phyloP scores from a whole-genome alignment of 2,329 filamentous ascomycete species.

The Trichoderma guizhouense region DNA sequence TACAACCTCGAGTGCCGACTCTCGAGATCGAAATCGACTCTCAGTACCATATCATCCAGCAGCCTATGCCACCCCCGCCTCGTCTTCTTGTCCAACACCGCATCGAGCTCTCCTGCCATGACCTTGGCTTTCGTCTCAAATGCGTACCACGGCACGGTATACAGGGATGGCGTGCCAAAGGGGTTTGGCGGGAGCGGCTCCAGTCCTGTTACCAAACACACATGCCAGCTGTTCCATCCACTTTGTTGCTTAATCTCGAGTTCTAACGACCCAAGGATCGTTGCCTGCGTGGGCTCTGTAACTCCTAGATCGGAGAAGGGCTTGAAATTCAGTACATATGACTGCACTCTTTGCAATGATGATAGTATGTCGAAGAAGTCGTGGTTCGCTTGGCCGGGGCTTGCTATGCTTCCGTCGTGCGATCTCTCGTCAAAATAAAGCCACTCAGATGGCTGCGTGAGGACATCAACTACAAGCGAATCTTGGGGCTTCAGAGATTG shows the following conservation, averaged over 20 bases:
- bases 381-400: background rate
- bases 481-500: background rate
- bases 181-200: constrained; percentile 27
- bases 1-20: constrained; percentile 28
- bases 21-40: constrained; percentile 24
- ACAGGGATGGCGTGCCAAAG: constrained; percentile 28
- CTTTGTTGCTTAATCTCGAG: constrained; percentile 17
- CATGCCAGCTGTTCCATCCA: constrained; percentile 16
- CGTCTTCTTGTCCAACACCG: background rate
- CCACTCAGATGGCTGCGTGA: constrained; percentile 29
- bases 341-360: constrained; percentile 7
- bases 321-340: constrained; percentile 30
- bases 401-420: background rate
- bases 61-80: background rate
- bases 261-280: constrained; percentile 26
- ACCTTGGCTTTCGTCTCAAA: constrained; percentile 25
- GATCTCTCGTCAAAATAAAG: constrained; percentile 23
- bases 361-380: background rate
- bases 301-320: constrained; percentile 23
- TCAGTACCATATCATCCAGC: background rate
- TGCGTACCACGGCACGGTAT: constrained; percentile 29
- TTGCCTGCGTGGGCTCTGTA: constrained; percentile 21
- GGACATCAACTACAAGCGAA: constrained; percentile 19
- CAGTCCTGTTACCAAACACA: constrained; percentile 25
- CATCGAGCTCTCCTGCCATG: constrained; percentile 20